phyloP scores from a whole-genome alignment of 1,284 basidiomycete species.

The Irpex lacteus region DNA sequence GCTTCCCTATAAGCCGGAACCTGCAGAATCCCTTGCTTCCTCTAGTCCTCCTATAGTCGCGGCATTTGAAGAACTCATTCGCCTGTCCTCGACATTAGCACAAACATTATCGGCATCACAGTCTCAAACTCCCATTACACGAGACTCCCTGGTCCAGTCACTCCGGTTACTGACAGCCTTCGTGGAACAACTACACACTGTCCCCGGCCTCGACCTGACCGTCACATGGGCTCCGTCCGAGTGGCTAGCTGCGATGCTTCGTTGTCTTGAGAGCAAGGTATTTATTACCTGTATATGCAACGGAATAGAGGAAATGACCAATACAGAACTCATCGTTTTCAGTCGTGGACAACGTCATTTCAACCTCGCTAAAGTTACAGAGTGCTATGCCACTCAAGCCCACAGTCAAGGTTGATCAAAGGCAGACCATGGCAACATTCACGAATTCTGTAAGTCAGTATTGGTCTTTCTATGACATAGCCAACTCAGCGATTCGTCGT shows the following conservation, averaged over 20 bases:
- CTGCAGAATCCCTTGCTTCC: conserved; percentile 14
- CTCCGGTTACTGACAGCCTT: conserved; percentile 51
- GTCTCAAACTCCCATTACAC: conserved; percentile 31
- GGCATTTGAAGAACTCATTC: conserved; percentile 51
- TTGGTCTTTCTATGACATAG: neutral
- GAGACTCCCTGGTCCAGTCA: conserved; percentile 47
- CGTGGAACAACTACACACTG: conserved; percentile 39
- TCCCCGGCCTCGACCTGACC: conserved; percentile 27
- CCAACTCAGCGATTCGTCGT: neutral
- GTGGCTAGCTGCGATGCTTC: conserved; percentile 54
- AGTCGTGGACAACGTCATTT: conserved; percentile 64
- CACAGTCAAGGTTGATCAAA: conserved; percentile 50
- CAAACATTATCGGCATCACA: conserved; percentile 25
- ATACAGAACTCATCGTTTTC: conserved; percentile 60
- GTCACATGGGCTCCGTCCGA: conserved; percentile 52
- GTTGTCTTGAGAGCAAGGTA: conserved; percentile 53
- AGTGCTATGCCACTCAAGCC: conserved; percentile 50
- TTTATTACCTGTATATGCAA: conserved; percentile 15
- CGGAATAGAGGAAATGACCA: conserved; percentile 12
- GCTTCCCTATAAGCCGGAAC: conserved; percentile 33
- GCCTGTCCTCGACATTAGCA: conserved; percentile 46
- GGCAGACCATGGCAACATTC: conserved; percentile 53
- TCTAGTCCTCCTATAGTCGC: conserved; percentile 51
- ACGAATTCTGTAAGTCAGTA: conserved; percentile 42
- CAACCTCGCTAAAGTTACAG: conserved; percentile 56